Evolutionary conservation across 495 filamentous ascomycete genomes (phyloP).

Genomic region (Copromyces sp.): DNA sequence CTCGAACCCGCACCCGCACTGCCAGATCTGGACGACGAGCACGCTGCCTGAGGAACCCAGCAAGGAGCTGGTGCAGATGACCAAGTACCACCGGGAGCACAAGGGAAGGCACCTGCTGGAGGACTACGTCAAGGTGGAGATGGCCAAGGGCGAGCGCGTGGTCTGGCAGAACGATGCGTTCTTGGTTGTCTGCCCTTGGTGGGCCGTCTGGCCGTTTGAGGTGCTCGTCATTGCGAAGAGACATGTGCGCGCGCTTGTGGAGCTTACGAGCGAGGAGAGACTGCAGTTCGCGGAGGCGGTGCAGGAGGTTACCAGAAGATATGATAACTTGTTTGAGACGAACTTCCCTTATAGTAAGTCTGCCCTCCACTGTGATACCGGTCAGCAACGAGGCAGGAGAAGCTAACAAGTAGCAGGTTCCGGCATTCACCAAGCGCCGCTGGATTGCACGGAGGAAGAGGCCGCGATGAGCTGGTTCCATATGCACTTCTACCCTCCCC

Average conservation of each 20-base stretch:
- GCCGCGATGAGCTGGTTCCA: conserved; percentile 82
- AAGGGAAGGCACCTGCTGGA: conserved; percentile 60
- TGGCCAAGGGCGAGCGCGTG: conserved; percentile 68
- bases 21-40: conserved; percentile 92
- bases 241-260: conserved; percentile 72
- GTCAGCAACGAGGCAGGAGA: background rate
- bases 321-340: conserved; percentile 96
- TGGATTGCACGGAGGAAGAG: conserved; percentile 77
- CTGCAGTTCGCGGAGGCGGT: conserved; percentile 68
- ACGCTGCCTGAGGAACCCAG: conserved; percentile 79
- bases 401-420: conserved; percentile 30
- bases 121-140: conserved; percentile 80
- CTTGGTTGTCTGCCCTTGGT: conserved; percentile 86
- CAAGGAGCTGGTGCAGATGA: conserved; percentile 65
- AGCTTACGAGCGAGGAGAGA: conserved; percentile 60
- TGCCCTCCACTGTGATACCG: too few relatives aligned
- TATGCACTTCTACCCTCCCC: conserved; percentile 92
- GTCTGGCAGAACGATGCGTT: conserved; percentile 80
- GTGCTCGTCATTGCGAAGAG: conserved; percentile 78
- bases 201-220: conserved; percentile 96
- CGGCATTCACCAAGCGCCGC: conserved; percentile 89
- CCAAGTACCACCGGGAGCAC: conserved; percentile 63
- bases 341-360: conserved; percentile 80
- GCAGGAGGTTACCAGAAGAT: conserved; percentile 75
- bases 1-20: conserved; percentile 96